Conservation (phyloP, 441 rosid genomes). For the Capsella rubella region DNA sequence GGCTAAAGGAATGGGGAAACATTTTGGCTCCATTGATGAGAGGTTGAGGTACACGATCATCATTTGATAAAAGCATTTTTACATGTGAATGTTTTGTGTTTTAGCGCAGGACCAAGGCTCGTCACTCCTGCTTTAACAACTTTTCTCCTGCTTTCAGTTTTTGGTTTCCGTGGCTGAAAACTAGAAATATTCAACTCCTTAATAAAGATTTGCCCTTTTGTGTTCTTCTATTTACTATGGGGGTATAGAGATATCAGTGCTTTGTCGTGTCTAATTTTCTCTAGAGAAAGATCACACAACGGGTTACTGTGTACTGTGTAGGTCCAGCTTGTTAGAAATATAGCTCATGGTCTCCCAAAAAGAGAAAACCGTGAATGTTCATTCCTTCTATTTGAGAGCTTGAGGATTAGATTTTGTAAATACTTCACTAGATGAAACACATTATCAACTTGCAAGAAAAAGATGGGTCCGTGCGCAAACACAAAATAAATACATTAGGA, state of each 20-base stretch:
- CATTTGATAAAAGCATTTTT: constrained; percentile 22
- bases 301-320: neutral
- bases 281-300: neutral
- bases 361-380: neutral
- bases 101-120: constrained; percentile 35
- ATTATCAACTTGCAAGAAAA: constrained; percentile 21
- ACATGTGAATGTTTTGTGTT: constrained; percentile 32
- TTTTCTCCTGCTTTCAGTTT: constrained; percentile 31
- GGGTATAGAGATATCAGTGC: neutral
- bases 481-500: constrained; percentile 2
- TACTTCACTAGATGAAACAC: neutral
- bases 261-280: neutral
- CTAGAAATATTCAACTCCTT: constrained; percentile 28
- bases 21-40: constrained; percentile 35
- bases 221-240: neutral
- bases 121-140: constrained; percentile 29
- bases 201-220: constrained; percentile 20
- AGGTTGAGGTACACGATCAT: constrained; percentile 28
- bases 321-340: neutral
- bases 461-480: constrained; percentile 11
- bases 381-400: constrained; percentile 5
- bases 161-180: constrained; percentile 38
- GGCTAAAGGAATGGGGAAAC: constrained; percentile 38
- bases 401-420: neutral
- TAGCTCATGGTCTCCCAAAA: constrained; percentile 15